phyloP scores from a whole-genome alignment of 129 eudicot genomes.

The Erigeron canadensis region DNA sequence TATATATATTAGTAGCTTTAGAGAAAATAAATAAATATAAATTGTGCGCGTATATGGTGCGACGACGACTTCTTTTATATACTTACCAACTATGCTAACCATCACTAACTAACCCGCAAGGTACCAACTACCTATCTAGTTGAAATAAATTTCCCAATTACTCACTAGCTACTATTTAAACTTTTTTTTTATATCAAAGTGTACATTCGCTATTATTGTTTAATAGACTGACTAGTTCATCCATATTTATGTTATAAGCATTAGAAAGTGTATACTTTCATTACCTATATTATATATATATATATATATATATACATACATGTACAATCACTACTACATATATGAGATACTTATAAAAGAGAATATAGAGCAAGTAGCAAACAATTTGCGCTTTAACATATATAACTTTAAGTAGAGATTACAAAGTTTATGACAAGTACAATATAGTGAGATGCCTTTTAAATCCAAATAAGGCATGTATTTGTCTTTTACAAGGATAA shows the following conservation, averaged over 20 bases:
- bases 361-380: conserved; percentile 9
- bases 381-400: conserved; percentile 14
- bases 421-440: conserved; percentile 31
- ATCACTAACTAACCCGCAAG: conserved; percentile 11
- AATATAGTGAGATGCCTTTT: conserved; percentile 16
- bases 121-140: conserved; percentile 7
- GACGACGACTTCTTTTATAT: too few relatives aligned
- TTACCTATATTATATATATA: too few relatives aligned
- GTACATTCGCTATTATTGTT: background rate
- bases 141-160: background rate
- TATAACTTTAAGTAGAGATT: conserved; percentile 14
- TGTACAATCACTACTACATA: too few relatives aligned
- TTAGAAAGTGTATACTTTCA: too few relatives aligned
- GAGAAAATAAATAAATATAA: too few relatives aligned
- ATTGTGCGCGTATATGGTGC: too few relatives aligned
- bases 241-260: too few relatives aligned
- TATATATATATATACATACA: too few relatives aligned
- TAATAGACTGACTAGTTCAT: background rate
- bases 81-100: conserved; percentile 11
- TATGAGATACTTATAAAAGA: background rate
- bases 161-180: background rate
- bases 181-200: background rate
- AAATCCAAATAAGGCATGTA: conserved; percentile 26
- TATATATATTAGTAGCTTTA: too few relatives aligned
- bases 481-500: conserved; percentile 11